phyloP scores from a whole-genome alignment of 148 eudicot species.

The Limonium bicolor region DNA sequence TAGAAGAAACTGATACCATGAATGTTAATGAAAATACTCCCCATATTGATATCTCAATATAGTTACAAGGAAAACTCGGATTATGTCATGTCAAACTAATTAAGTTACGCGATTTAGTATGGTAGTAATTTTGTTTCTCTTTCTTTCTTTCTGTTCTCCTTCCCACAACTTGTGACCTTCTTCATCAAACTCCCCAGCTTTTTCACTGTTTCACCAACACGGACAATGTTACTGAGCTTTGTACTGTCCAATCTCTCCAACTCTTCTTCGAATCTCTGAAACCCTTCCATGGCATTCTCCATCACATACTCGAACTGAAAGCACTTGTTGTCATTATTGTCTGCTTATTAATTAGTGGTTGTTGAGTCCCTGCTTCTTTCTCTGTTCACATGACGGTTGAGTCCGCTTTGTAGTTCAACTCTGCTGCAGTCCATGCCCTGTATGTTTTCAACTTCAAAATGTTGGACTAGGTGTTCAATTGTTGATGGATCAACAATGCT shows the following conservation, averaged over 20 bases:
- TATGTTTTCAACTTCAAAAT: constrained; percentile 70
- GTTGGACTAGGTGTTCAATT: constrained; percentile 50
- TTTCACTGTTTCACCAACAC: constrained; percentile 29
- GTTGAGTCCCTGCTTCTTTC: too few relatives aligned
- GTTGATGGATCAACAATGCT: constrained; percentile 64
- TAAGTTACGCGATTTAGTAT: too few relatives aligned
- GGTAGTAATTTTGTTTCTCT: too few relatives aligned
- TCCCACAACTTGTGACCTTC: constrained; percentile 41
- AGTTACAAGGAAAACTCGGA: too few relatives aligned
- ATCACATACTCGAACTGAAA: constrained; percentile 51
- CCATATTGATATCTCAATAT: too few relatives aligned
- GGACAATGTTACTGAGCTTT: constrained; percentile 30
- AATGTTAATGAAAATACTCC: too few relatives aligned
- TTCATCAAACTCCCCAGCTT: constrained; percentile 44
- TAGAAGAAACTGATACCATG: too few relatives aligned
- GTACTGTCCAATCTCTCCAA: constrained; percentile 21
- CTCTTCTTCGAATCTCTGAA: constrained; percentile 39
- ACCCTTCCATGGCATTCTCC: constrained; percentile 72
- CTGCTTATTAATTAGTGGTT: too few relatives aligned
- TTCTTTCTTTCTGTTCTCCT: too few relatives aligned
- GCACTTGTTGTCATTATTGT: too few relatives aligned
- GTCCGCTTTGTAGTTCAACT: constrained; percentile 29
- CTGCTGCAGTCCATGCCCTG: constrained; percentile 64
- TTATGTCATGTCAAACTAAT: too few relatives aligned
- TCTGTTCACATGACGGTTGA: constrained; percentile 31